A percentile compares a stretch with the other conserved stretches of the same genome.
These are phyloP conservation scores for Ophiocytium majus DNA, from an alignment of 352 stramenopile species.

Conservation along the genomic window DNA sequence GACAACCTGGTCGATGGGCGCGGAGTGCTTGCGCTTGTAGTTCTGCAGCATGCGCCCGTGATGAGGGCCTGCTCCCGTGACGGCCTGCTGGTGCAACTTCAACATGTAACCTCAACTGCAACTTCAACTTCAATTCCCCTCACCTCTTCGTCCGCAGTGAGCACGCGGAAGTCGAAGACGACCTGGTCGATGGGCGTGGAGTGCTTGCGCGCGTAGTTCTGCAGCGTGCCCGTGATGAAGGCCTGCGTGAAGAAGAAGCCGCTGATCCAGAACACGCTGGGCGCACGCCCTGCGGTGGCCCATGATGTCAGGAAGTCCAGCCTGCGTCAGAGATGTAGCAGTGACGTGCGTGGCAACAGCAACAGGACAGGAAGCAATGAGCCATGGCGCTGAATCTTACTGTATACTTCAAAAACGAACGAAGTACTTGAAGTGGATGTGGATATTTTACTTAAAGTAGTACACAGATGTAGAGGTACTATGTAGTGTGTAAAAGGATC, in stretches of 20 bases:
- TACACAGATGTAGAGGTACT: too few relatives aligned
- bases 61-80: too few relatives aligned
- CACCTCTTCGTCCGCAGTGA: slow-evolving; percentile 60
- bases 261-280: slow-evolving; percentile 84
- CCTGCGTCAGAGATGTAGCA: too few relatives aligned
- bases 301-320: slow-evolving; percentile 73
- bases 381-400: too few relatives aligned
- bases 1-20: slow-evolving; percentile 57
- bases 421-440: too few relatives aligned
- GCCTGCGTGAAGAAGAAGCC: slow-evolving; percentile 90
- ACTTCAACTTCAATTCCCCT: slow-evolving; percentile 31
- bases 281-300: slow-evolving; percentile 70
- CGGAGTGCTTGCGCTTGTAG: slow-evolving; percentile 78
- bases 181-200: slow-evolving; percentile 60
- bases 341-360: too few relatives aligned
- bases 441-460: too few relatives aligned
- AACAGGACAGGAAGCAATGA: too few relatives aligned
- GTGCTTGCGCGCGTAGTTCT: slow-evolving; percentile 85
- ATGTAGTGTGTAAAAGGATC: too few relatives aligned
- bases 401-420: too few relatives aligned
- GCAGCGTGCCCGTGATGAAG: slow-evolving; percentile 86
- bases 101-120: background rate
- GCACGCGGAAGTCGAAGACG: slow-evolving; percentile 75
- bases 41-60: slow-evolving; percentile 86
- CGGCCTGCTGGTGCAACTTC: too few relatives aligned